These are phyloP conservation scores for Aspergillus steynii DNA, from an alignment of 495 filamentous ascomycete species.

Conservation along the genomic window DNA sequence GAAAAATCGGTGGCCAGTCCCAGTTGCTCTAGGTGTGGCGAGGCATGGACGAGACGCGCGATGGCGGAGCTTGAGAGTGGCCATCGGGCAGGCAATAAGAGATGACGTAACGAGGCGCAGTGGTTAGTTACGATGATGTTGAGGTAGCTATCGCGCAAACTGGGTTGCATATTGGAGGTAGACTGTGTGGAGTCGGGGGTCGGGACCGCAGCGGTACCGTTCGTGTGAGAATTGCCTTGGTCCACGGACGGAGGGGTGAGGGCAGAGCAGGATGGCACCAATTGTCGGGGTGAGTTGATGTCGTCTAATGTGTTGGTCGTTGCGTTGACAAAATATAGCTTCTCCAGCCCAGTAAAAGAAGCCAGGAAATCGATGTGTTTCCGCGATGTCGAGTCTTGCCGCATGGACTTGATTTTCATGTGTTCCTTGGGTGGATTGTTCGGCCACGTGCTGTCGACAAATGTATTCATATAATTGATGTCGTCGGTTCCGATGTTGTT, in stretches of 20 bases:
- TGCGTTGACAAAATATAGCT: slow-evolving; percentile 47
- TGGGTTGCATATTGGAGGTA: slow-evolving; percentile 23
- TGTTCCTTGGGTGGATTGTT: slow-evolving; percentile 22
- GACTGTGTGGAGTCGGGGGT: slow-evolving; percentile 31
- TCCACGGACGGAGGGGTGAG: slow-evolving; percentile 34
- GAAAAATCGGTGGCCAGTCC: slow-evolving; percentile 47
- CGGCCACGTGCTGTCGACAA: slow-evolving; percentile 56
- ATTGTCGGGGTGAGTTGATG: slow-evolving; percentile 30
- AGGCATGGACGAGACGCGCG: slow-evolving; percentile 50
- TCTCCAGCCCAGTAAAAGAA: slow-evolving; percentile 41
- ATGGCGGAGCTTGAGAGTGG: slow-evolving; percentile 49
- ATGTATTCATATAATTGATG: slow-evolving; percentile 46
- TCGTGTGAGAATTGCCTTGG: slow-evolving; percentile 11
- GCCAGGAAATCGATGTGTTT: slow-evolving; percentile 42
- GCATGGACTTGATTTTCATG: slow-evolving; percentile 38
- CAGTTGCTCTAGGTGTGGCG: slow-evolving; percentile 61
- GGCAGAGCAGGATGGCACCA: slow-evolving; percentile 16
- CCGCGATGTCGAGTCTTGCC: slow-evolving; percentile 43
- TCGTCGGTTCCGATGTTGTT: slow-evolving; percentile 44
- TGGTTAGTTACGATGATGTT: slow-evolving; percentile 48
- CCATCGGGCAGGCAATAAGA: slow-evolving; percentile 60
- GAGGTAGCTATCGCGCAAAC: slow-evolving; percentile 46
- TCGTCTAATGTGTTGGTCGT: slow-evolving; percentile 29
- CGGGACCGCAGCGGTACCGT: slow-evolving; percentile 20
- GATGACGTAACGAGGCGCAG: slow-evolving; percentile 52